phyloP scores from a whole-genome alignment of 208 protist genomes.

The Wallacemonas rigidus region DNA sequence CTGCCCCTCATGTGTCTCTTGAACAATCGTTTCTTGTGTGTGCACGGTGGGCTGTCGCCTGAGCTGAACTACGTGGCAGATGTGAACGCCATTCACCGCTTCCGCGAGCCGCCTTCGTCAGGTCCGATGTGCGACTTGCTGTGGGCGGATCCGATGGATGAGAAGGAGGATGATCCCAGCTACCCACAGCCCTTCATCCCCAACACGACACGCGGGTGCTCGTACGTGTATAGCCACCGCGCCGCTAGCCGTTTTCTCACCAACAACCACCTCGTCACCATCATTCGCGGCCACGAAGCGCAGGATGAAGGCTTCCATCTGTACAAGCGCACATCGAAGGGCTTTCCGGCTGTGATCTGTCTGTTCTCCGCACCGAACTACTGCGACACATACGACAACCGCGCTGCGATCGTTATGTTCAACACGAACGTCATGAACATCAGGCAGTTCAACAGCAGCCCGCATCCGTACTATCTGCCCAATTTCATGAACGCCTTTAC shows the following conservation, averaged over 20 bases:
- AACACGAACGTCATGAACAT: slow-evolving; percentile 97
- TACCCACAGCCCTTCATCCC: slow-evolving; percentile 51
- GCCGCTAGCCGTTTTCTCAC: slow-evolving; percentile 93
- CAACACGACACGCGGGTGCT: slow-evolving; percentile 87
- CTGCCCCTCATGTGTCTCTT: slow-evolving; percentile 91
- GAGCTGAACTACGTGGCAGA: slow-evolving; percentile 67
- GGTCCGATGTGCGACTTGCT: slow-evolving; percentile 96
- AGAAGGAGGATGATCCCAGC: slow-evolving; percentile 61
- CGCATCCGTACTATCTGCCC: slow-evolving; percentile 97
- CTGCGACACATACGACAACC: slow-evolving; percentile 98
- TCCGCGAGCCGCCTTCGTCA: slow-evolving; percentile 91
- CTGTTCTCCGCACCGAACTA: slow-evolving; percentile 98
- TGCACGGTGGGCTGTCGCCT: slow-evolving; percentile 94
- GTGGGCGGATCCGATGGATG: slow-evolving; percentile 94
- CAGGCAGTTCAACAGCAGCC: slow-evolving; percentile 94
- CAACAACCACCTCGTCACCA: slow-evolving; percentile 93
- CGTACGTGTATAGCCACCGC: slow-evolving; percentile 83
- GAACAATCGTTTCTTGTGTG: slow-evolving; percentile 89
- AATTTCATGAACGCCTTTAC: slow-evolving; percentile 98
- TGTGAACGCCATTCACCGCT: slow-evolving; percentile 93
- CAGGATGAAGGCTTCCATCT: slow-evolving; percentile 93
- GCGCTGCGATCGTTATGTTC: slow-evolving; percentile 92
- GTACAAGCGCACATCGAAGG: slow-evolving; percentile 90
- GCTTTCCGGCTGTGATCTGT: slow-evolving; percentile 96
- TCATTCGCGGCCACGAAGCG: slow-evolving; percentile 98